Conservation (phyloP, 176 grass and related monocot genomes). For the Poa pratensis region DNA sequence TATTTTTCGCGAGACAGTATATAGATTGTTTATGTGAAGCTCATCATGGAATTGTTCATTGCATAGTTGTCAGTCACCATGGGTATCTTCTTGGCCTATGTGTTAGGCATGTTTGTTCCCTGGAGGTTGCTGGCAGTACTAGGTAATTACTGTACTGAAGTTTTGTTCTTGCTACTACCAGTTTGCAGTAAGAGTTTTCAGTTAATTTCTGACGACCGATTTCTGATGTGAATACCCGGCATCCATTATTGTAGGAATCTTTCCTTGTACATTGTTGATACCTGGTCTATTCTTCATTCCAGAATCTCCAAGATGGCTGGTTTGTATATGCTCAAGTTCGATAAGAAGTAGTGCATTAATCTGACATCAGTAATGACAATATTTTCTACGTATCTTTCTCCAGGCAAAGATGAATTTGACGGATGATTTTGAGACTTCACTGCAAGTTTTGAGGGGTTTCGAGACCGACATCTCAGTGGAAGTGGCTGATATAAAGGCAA, state of each 20-base stretch:
- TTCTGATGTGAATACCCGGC: not conserved
- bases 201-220: not conserved
- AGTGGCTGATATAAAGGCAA: conserved; percentile 92
- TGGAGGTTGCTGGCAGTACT: conserved; percentile 92
- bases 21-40: conserved; percentile 6
- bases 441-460: conserved; percentile 98
- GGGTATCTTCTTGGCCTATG: conserved; percentile 83
- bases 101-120: conserved; percentile 87
- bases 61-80: conserved; percentile 82
- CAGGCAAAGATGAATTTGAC: conserved; percentile 95
- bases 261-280: conserved; percentile 85
- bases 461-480: conserved; percentile 84
- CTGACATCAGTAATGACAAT: conserved; percentile 13
- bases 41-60: conserved; percentile 1
- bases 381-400: not conserved
- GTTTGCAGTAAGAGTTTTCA: not conserved
- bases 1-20: not conserved
- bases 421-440: conserved; percentile 84
- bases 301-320: conserved; percentile 98
- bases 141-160: conserved; percentile 53
- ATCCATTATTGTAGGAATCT: conserved; percentile 61
- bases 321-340: conserved; percentile 40
- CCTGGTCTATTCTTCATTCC: conserved; percentile 95
- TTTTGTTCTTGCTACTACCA: not conserved
- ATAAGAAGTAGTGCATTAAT: not conserved